phyloP scores from a whole-genome alignment of 2,329 filamentous ascomycete species.

The Beauveria varroae region DNA sequence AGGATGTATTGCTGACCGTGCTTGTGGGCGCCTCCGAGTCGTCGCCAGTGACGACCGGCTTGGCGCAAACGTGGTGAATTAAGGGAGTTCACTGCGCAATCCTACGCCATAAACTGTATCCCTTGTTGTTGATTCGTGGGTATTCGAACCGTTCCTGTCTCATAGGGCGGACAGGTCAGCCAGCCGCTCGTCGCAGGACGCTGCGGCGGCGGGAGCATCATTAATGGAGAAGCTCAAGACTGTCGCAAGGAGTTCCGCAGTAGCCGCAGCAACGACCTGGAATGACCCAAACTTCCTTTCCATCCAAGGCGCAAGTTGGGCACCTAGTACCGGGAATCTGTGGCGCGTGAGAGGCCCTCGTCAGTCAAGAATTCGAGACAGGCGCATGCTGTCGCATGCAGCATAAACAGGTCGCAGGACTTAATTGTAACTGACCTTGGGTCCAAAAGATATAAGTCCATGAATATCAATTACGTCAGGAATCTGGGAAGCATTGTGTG shows the following conservation, averaged over 20 bases:
- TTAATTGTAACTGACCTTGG: not conserved
- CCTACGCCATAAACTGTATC: not conserved
- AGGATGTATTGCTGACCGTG: not conserved
- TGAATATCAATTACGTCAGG: not conserved
- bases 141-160: not conserved
- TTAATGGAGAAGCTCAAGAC: not conserved
- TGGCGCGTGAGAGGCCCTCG: not conserved
- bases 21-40: not conserved
- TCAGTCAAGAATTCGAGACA: not conserved
- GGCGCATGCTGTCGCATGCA: conserved; percentile 4
- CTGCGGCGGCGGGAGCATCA: not conserved
- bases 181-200: not conserved
- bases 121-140: not conserved
- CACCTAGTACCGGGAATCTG: conserved; percentile 44
- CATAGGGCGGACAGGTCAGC: not conserved
- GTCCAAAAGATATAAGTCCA: conserved; percentile 8
- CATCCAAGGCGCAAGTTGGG: conserved; percentile 40
- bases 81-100: not conserved
- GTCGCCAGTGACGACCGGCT: not conserved
- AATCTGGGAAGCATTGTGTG: not conserved
- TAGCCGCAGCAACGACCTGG: conserved; percentile 43
- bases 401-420: not conserved
- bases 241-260: conserved; percentile 39
- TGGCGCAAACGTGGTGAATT: not conserved
- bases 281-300: conserved; percentile 49